Conservation (phyloP, 352 stramenopile genomes). For the Phytopythium ostracodes region DNA sequence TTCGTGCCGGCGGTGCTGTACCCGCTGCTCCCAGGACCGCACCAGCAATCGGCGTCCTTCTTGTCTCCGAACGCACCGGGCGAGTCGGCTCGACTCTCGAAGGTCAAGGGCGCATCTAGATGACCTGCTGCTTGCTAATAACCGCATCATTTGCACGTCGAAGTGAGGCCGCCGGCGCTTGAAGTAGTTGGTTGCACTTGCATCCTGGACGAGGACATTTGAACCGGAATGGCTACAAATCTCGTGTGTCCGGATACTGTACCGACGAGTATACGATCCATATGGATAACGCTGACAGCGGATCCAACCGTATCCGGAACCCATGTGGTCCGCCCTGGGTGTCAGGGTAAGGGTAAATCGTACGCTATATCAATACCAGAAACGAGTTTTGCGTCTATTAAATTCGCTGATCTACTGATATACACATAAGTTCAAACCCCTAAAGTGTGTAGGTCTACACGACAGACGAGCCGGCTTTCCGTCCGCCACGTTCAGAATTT, state of each 20-base stretch:
- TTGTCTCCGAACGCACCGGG: not conserved
- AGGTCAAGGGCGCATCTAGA: not conserved
- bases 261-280: too few relatives aligned
- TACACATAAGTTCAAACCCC: not conserved
- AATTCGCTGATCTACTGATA: not conserved
- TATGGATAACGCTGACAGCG: too few relatives aligned
- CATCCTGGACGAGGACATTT: too few relatives aligned
- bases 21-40: conserved; percentile 41
- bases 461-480: too few relatives aligned
- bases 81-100: not conserved
- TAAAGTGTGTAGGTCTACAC: too few relatives aligned
- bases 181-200: not conserved
- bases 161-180: too few relatives aligned
- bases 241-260: too few relatives aligned
- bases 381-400: not conserved
- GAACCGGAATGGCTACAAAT: too few relatives aligned
- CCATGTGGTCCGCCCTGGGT: not conserved
- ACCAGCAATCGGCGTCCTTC: conserved; percentile 3
- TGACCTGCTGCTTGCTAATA: not conserved
- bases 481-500: too few relatives aligned
- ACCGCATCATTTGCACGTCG: too few relatives aligned
- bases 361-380: not conserved
- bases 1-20: conserved; percentile 63
- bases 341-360: not conserved
- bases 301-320: not conserved